phyloP scores from a whole-genome alignment of 139 green algal species.

The Chara braunii region DNA sequence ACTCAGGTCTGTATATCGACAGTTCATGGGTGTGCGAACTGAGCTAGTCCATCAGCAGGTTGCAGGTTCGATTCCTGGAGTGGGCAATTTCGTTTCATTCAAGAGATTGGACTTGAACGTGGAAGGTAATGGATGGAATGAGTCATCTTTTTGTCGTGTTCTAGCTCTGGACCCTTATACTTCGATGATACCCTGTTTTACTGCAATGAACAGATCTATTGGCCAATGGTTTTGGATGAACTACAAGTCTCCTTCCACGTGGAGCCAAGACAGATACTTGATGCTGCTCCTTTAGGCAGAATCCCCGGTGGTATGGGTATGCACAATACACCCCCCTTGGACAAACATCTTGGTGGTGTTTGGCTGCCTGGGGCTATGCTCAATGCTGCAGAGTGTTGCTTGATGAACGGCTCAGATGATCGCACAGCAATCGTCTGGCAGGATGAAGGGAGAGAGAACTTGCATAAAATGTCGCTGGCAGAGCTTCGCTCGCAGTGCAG shows the following conservation, averaged over 20 bases:
- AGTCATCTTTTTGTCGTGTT: not conserved
- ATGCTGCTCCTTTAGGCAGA: no score
- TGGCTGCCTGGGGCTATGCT: constrained; percentile 71
- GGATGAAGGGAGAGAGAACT: constrained; percentile 45
- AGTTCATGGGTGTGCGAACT: no score
- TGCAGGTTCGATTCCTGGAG: no score
- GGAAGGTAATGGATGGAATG: no score
- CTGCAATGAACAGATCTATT: constrained; percentile 17
- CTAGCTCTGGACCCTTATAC: constrained; percentile 1
- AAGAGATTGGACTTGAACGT: no score
- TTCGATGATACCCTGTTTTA: not conserved
- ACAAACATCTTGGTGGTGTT: constrained; percentile 42
- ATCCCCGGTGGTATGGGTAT: no score
- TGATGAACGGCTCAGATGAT: constrained; percentile 12
- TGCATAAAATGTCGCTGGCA: constrained; percentile 48
- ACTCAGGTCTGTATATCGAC: no score
- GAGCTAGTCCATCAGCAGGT: no score
- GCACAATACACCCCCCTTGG: no score
- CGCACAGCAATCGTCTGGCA: constrained; percentile 65
- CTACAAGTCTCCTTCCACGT: constrained; percentile 25
- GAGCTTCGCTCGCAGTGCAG: constrained; percentile 43
- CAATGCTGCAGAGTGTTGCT: constrained; percentile 65
- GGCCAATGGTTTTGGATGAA: constrained; percentile 26
- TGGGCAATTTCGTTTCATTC: no score
- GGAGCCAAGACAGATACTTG: constrained; percentile 4